Base-by-base conservation (phyloP, 352 stramenopile genomes). In the Phytopythium delawarense region DNA sequence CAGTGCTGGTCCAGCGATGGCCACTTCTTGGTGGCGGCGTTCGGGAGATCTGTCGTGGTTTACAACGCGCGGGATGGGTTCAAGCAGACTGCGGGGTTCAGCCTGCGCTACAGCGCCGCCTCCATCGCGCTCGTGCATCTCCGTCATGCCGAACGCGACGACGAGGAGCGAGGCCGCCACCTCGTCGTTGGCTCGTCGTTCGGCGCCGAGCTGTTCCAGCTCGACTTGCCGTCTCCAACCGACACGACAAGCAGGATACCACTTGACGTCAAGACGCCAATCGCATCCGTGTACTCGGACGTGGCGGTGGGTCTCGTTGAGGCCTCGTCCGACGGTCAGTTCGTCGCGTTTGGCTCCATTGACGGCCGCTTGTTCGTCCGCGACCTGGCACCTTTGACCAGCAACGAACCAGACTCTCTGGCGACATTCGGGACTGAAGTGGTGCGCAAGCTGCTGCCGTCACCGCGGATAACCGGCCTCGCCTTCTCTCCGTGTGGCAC, bases 341-440 rank as follows among this genome's bases (percentile, higher is more conserved):
- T 50, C 7, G 59, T 72, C 55, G 78, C 71, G 2, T 37, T 91
- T 2, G 82, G 78, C 1, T 80, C 71, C 0, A 65, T 82, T 16
- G 79, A 91, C 34, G 82, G 82, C 21, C 74, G 79, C 12, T 35
- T 91, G 3, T 77, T 87, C 32, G 23, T 91, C 8, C 66, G 70
- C 7, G 53, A 61, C 9, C 23, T 82, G 12, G n/a, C 49, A 35
- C 7, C 59, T 55, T 37, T 25, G 46, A 8, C 25, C 64, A 4
- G 18, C 49, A 5, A 46, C 28, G 15, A 56, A 64, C 30, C 46
- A 55, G 4, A 55, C 46, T 23, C 48, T 2, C 25, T 37, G 12
- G 13, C 11, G 34, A n/a, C 23, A 16, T 76, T 82, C 44, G 77
- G 77, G 4, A 23, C 13, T 2, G 39, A 62, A 5, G 65, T 73